A percentile compares a stretch with the other conserved stretches of the same genome.
These are phyloP conservation scores for Hordeum vulgare DNA, from an alignment of 176 grass and related monocot species.

Conservation along the genomic window MorexV3_pseudomolecules_assembly NC_058519.1:147356677-147357176, in stretches of 20 bases:
- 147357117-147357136: background rate
- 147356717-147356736: constrained; percentile 40
- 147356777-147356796: background rate
- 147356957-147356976: constrained; percentile 8
- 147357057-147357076: constrained; percentile 95
- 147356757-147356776: background rate
- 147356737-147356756: constrained; percentile 43
- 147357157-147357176: constrained; percentile 52
- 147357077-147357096: constrained; percentile 91
- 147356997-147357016: constrained; percentile 91
- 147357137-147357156: background rate
- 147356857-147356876: constrained; percentile 41
- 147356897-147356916: background rate
- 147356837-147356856: constrained; percentile 4
- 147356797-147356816: background rate
- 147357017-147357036: constrained; percentile 91
- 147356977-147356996: constrained; percentile 75
- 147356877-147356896: constrained; percentile 92
- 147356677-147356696: constrained; percentile 31
- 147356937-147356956: constrained; percentile 5
- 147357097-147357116: background rate
- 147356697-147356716: constrained; percentile 64
- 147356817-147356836: constrained; percentile 25
- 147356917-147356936: background rate
- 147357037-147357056: constrained; percentile 88